Evolutionary conservation across 2,329 filamentous ascomycete genomes (phyloP).

Genomic region (Thielaviopsis musarum): DNA sequence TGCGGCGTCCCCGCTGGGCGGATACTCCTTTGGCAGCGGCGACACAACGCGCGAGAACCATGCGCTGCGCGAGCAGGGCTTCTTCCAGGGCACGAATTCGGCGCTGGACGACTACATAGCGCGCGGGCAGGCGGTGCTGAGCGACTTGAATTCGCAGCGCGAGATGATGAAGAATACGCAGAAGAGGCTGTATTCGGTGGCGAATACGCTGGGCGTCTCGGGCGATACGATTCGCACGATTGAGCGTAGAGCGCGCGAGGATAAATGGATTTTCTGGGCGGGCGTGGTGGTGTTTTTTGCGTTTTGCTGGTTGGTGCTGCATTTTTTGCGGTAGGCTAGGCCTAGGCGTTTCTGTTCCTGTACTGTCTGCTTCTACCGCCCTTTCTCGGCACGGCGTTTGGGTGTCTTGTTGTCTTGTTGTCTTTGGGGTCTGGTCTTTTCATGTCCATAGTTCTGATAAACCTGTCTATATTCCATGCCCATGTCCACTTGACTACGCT

Average conservation of each 20-base stretch:
- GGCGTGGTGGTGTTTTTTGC: conserved; percentile 74
- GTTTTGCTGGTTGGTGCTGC: conserved; percentile 84
- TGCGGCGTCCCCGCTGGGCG: conserved; percentile 5
- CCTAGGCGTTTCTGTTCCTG: conserved; percentile 1
- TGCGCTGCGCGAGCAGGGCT: conserved; percentile 75
- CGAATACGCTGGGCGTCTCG: conserved; percentile 82
- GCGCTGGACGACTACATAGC: conserved; percentile 92
- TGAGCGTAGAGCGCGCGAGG: conserved; percentile 75
- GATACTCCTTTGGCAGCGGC: conserved; percentile 29
- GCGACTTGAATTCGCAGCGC: conserved; percentile 73
- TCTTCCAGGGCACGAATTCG: conserved; percentile 64
- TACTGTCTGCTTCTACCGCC: neutral
- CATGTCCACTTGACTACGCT: too few species aligned
- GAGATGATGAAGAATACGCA: conserved; percentile 95
- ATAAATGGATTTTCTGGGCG: conserved; percentile 94
- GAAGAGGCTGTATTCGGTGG: conserved; percentile 75
- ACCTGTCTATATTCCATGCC: neutral
- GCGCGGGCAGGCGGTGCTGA: conserved; percentile 73
- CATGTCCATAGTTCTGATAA: neutral
- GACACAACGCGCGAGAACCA: conserved; percentile 62
- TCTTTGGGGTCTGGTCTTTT: neutral
- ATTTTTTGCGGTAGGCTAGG: conserved; percentile 54
- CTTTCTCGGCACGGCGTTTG: conserved; percentile 12
- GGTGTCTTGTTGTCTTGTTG: neutral
- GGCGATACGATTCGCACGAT: conserved; percentile 97